These are phyloP conservation scores for Lyophyllum shimeji DNA, from an alignment of 768 basidiomycete genomes.

Conservation along the genomic window DNA sequence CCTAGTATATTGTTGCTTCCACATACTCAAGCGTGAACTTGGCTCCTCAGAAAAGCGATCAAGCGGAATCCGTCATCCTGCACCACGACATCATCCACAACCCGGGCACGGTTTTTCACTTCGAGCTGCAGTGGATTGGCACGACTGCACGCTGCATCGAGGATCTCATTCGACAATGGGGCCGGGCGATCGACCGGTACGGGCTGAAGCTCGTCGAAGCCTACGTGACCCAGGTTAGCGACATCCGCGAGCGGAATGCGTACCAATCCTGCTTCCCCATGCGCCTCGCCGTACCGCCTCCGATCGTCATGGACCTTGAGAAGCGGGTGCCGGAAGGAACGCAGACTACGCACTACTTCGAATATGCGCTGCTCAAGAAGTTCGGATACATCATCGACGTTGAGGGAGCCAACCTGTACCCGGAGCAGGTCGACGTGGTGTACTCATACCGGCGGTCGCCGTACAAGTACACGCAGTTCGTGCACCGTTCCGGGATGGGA, in stretches of 20 bases:
- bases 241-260: conserved; percentile 80
- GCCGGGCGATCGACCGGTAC: conserved; percentile 79
- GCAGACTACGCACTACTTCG: conserved; percentile 72
- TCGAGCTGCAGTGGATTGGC: conserved; percentile 97
- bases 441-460: conserved; percentile 86
- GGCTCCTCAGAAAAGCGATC: conserved; percentile 72
- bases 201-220: conserved; percentile 93
- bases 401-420: conserved; percentile 76
- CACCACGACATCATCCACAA: conserved; percentile 97
- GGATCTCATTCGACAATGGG: conserved; percentile 81
- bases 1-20: conserved; percentile 2
- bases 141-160: conserved; percentile 91
- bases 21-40: neutral
- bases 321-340: conserved; percentile 67
- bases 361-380: conserved; percentile 71
- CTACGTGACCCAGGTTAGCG: conserved; percentile 88
- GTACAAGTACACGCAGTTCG: conserved; percentile 86
- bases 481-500: conserved; percentile 86
- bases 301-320: conserved; percentile 64
- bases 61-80: conserved; percentile 83
- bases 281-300: conserved; percentile 73
- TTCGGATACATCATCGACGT: conserved; percentile 85
- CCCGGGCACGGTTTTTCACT: conserved; percentile 92
- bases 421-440: conserved; percentile 77
- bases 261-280: conserved; percentile 92